A percentile compares a stretch with the other conserved stretches of the same genome.
phyloP scores from a whole-genome alignment of 306 rosid genomes.

The Vicia sativa region DNA sequence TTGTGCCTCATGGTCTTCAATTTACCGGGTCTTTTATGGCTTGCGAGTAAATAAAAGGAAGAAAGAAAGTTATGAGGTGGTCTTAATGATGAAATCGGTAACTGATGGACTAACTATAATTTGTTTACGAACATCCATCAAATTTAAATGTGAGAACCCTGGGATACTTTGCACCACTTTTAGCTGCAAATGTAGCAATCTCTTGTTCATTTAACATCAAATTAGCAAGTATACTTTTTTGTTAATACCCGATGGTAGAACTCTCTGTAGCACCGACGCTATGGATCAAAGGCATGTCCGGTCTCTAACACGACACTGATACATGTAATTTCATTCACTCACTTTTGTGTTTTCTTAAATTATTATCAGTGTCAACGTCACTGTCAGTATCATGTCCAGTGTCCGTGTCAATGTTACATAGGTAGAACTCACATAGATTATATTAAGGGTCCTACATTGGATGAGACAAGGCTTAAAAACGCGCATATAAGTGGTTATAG shows the following conservation, averaged over 20 bases:
- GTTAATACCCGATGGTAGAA: background rate
- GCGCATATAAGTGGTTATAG: background rate
- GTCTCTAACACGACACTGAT: too few relatives aligned
- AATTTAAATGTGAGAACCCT: constrained; percentile 14
- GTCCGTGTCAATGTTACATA: too few relatives aligned
- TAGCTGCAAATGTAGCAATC: background rate
- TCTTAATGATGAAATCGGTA: background rate
- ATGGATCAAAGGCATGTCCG: too few relatives aligned
- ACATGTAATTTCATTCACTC: too few relatives aligned
- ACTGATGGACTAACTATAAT: background rate
- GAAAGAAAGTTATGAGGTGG: background rate
- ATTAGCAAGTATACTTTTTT: background rate
- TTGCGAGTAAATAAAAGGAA: background rate
- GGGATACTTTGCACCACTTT: background rate
- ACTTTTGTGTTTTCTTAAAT: too few relatives aligned
- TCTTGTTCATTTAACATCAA: constrained; percentile 13
- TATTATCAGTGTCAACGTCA: too few relatives aligned
- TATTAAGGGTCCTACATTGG: background rate
- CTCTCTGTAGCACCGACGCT: background rate
- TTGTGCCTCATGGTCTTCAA: background rate
- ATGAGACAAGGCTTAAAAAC: background rate
- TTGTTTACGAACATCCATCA: background rate
- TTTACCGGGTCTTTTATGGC: constrained; percentile 1
- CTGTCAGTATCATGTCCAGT: too few relatives aligned
- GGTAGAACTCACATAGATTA: background rate